phyloP scores from a whole-genome alignment of 352 stramenopile genomes.

The Phytopythium kandeliae region DNA sequence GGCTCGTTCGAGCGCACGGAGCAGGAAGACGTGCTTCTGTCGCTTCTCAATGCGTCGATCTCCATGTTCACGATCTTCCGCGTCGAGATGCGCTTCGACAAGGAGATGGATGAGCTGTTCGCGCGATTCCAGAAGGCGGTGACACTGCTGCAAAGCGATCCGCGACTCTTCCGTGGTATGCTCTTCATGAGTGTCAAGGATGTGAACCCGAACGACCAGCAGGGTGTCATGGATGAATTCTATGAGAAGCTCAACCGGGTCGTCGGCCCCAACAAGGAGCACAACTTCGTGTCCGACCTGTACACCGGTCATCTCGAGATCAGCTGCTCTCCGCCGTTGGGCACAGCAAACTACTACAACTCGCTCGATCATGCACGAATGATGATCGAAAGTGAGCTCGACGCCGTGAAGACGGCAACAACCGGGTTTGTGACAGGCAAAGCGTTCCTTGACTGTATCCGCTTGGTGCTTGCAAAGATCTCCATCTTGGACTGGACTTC shows the following conservation, averaged over 20 bases:
- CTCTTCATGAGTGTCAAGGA: conserved; percentile 67
- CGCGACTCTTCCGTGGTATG: conserved; percentile 40
- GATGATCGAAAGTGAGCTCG: conserved; percentile 19
- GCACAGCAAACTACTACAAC: conserved; percentile 53
- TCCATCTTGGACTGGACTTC: conserved; percentile 78
- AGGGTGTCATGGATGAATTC: conserved; percentile 42
- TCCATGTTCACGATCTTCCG: conserved; percentile 70
- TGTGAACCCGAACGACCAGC: conserved; percentile 58
- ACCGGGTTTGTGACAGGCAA: conserved; percentile 42
- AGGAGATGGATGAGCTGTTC: conserved; percentile 63
- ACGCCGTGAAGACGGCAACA: background rate
- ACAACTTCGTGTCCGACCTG: conserved; percentile 66
- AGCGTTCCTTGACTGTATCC: conserved; percentile 64
- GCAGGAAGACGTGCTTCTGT: conserved; percentile 71
- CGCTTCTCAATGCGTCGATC: conserved; percentile 60
- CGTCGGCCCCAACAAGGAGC: conserved; percentile 30
- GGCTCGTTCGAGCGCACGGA: conserved; percentile 67
- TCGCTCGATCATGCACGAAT: conserved; percentile 39
- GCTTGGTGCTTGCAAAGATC: conserved; percentile 70
- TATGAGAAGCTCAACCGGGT: conserved; percentile 33
- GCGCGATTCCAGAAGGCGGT: conserved; percentile 57
- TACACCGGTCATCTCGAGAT: conserved; percentile 52
- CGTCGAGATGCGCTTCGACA: conserved; percentile 71
- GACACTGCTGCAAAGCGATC: conserved; percentile 48
- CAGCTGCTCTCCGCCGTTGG: conserved; percentile 61